phyloP scores from a whole-genome alignment of 495 filamentous ascomycete species.

The Neurospora sp. region DNA sequence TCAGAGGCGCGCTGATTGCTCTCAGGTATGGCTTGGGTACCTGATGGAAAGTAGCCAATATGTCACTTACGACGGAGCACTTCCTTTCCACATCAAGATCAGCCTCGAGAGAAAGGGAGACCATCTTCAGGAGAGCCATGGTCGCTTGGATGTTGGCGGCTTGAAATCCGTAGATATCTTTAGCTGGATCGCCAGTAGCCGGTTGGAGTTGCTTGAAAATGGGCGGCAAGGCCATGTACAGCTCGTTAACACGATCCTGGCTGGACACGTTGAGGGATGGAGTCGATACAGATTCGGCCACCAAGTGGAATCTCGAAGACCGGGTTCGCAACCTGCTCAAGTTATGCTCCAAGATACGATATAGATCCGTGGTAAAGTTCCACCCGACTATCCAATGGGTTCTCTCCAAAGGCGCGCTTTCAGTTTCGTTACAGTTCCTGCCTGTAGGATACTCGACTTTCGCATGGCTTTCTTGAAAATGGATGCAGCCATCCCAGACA shows the following conservation, averaged over 20 bases:
- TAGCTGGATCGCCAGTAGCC: slow-evolving; percentile 22
- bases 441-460: slow-evolving; percentile 36
- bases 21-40: slow-evolving; percentile 36
- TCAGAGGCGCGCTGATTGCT: slow-evolving; percentile 40
- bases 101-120: slow-evolving; percentile 32
- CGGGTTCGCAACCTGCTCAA: slow-evolving; percentile 19
- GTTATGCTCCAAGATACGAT: slow-evolving; percentile 39
- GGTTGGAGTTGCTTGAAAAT: slow-evolving; percentile 29
- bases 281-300: slow-evolving; percentile 10
- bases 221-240: slow-evolving; percentile 30
- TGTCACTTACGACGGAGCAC: slow-evolving; percentile 37
- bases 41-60: slow-evolving; percentile 35
- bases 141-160: slow-evolving; percentile 45
- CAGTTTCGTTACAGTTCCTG: slow-evolving; percentile 28
- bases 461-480: slow-evolving; percentile 34
- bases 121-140: slow-evolving; percentile 40
- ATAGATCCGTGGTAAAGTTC: slow-evolving; percentile 44
- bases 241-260: slow-evolving; percentile 28
- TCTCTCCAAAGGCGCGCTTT: slow-evolving; percentile 7
- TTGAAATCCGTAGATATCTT: slow-evolving; percentile 39
- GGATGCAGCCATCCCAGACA: slow-evolving; percentile 38
- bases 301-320: slow-evolving; percentile 16
- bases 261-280: slow-evolving; percentile 21
- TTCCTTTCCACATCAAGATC: slow-evolving; percentile 32
- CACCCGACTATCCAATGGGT: slow-evolving; percentile 39